Base-by-base conservation (phyloP, 2,329 filamentous ascomycete genomes). In the Plenodomus lindquistii region DNA sequence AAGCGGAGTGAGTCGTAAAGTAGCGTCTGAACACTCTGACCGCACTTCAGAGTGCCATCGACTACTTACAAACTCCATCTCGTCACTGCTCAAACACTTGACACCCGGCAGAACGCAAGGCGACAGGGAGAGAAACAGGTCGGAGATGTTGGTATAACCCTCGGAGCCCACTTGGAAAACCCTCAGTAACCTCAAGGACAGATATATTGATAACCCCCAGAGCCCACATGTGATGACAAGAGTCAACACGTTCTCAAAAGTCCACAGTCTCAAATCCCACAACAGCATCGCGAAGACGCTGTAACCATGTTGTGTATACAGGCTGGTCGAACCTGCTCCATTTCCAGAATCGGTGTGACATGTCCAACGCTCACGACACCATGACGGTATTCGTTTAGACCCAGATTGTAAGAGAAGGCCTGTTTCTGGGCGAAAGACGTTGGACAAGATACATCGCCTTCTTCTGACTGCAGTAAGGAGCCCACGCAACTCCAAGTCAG, bases 321-420 rank as follows among this genome's bases (percentile, higher is more conserved):
- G 50, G 50, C n/a, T 48, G 50, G 46, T 54, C 42, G 45, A 40
- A 54, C 52, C 53, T 57, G 46, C 37, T 57, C 45, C 49, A 45
- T 52, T 46, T 52, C 42, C 49, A 20, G 11, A 19, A 17, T 31
- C n/a, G n/a, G n/a, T n/a, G n/a, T n/a, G n/a, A n/a, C n/a, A n/a
- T n/a, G n/a, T n/a, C n/a, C n/a, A n/a, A n/a, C n/a, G n/a, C n/a
- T n/a, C n/a, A n/a, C n/a, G n/a, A n/a, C n/a, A n/a, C n/a, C n/a
- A n/a, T n/a, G n/a, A n/a, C n/a, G n/a, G n/a, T n/a, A n/a, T n/a
- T n/a, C n/a, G n/a, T n/a, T n/a, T n/a, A n/a, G n/a, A n/a, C n/a
- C n/a, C n/a, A n/a, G n/a, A n/a, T n/a, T n/a, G n/a, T n/a, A n/a
- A n/a, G n/a, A n/a, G n/a, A n/a, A n/a, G n/a, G n/a, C n/a, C n/a